Percentiles rank a stretch among this genome's conserved stretches.
These are phyloP conservation scores for Acacia crassicarpa DNA, from an alignment of 306 rosid species.

Conservation along the genomic window DNA sequence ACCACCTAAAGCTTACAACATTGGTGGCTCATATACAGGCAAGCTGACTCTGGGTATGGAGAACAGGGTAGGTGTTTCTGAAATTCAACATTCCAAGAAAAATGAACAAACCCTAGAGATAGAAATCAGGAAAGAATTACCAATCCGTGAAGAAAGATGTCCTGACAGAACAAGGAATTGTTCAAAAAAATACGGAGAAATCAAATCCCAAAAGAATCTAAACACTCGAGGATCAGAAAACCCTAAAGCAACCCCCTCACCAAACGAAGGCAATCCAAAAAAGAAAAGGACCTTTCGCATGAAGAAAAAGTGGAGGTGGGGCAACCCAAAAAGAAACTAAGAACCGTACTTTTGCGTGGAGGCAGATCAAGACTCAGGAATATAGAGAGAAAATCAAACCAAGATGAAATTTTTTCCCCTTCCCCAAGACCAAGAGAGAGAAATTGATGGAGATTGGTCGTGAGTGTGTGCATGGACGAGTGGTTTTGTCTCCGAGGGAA, in stretches of 20 bases:
- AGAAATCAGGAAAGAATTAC: constrained; percentile 3
- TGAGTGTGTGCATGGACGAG: constrained; percentile 27
- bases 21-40: background rate
- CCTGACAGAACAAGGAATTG: background rate
- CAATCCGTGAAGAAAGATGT: constrained; percentile 8
- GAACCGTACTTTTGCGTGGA: constrained; percentile 28
- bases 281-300: background rate
- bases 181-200: background rate
- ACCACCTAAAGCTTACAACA: background rate
- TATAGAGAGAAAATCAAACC: constrained; percentile 11
- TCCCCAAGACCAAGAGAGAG: constrained; percentile 3
- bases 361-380: constrained; percentile 7
- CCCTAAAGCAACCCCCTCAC: constrained; percentile 22
- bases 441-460: constrained; percentile 30
- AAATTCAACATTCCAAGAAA: constrained; percentile 31
- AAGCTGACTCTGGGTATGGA: constrained; percentile 7
- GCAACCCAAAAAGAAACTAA: constrained; percentile 3
- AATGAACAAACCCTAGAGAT: constrained; percentile 19
- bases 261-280: background rate
- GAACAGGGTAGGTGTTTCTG: constrained; percentile 19
- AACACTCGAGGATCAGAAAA: constrained; percentile 24
- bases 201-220: background rate
- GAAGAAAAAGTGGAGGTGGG: constrained; percentile 20
- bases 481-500: constrained; percentile 32
- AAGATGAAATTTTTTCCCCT: constrained; percentile 28